Conservation (phyloP, 768 basidiomycete species). For the Brasilioporus rufonigricans region DNA sequence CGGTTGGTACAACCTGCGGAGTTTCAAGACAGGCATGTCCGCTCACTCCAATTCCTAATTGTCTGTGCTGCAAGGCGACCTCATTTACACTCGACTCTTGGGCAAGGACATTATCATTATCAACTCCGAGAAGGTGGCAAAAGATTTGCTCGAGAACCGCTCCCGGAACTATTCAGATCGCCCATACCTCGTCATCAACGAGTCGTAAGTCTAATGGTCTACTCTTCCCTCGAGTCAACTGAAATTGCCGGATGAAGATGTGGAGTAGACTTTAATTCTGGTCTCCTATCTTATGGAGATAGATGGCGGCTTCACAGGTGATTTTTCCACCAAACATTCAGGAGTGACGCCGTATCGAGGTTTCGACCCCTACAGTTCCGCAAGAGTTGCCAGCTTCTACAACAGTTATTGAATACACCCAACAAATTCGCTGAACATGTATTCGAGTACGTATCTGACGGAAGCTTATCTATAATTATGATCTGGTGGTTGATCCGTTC, state of each 20-base stretch:
- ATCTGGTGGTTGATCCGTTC: not conserved
- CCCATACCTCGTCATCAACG: not conserved
- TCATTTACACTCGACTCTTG: not conserved
- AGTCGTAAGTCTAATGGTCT: not conserved
- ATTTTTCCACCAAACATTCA: not conserved
- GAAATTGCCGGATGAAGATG: not conserved
- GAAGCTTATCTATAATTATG: no score
- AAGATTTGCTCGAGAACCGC: not conserved
- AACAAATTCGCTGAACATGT: not conserved
- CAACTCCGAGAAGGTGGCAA: not conserved
- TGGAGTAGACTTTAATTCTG: not conserved
- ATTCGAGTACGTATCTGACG: not conserved
- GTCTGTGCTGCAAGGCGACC: not conserved
- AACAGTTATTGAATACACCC: not conserved
- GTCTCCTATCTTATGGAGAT: not conserved
- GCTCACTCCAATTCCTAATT: not conserved
- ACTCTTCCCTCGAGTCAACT: not conserved
- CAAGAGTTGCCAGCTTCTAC: not conserved
- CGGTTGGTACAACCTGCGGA: not conserved
- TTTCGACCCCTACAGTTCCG: not conserved
- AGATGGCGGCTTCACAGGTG: not conserved
- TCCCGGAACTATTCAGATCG: not conserved
- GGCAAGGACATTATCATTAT: not conserved
- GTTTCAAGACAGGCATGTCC: not conserved
- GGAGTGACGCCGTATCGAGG: not conserved